Percentiles rank a stretch among this genome's conserved stretches.
phyloP scores from a whole-genome alignment of 148 eudicot species.

The Dianthus caryophyllus region DNA sequence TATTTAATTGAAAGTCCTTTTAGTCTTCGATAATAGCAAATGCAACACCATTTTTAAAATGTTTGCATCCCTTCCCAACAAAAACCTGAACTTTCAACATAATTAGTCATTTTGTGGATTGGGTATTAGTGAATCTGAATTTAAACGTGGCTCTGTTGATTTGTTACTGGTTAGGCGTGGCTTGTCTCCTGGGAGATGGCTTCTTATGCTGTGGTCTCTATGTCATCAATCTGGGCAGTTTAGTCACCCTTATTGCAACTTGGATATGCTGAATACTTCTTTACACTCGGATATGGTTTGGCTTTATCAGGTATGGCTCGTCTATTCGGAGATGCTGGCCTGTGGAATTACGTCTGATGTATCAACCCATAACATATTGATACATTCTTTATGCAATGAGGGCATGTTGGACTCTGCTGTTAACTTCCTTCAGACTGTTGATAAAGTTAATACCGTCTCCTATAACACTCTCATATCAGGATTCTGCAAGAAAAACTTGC shows the following conservation, averaged over 20 bases:
- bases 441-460: slow-evolving; percentile 42
- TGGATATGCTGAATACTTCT: slow-evolving; percentile 13
- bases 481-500: slow-evolving; percentile 47
- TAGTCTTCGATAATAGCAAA: background rate
- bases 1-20: background rate
- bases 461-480: slow-evolving; percentile 74
- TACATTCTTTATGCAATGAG: slow-evolving; percentile 53
- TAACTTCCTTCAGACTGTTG: slow-evolving; percentile 33
- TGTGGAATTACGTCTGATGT: slow-evolving; percentile 45
- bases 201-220: slow-evolving; percentile 7
- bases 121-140: slow-evolving; percentile 4
- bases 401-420: slow-evolving; percentile 52
- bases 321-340: slow-evolving; percentile 45
- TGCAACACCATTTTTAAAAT: background rate
- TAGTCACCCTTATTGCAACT: slow-evolving; percentile 12
- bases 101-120: background rate
- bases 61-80: background rate
- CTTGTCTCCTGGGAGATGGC: slow-evolving; percentile 16
- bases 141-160: slow-evolving; percentile 10
- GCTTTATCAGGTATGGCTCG: slow-evolving; percentile 43
- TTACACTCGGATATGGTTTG: slow-evolving; percentile 26
- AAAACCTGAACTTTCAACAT: background rate
- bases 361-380: slow-evolving; percentile 46
- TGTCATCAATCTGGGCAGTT: background rate
- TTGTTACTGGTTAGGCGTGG: slow-evolving; percentile 15